Evolutionary conservation across 805 yeast genomes (phyloP), one percentile per base, ranked within the genome.

Genomic region (Wickerhamomyces queroliae): DNA sequence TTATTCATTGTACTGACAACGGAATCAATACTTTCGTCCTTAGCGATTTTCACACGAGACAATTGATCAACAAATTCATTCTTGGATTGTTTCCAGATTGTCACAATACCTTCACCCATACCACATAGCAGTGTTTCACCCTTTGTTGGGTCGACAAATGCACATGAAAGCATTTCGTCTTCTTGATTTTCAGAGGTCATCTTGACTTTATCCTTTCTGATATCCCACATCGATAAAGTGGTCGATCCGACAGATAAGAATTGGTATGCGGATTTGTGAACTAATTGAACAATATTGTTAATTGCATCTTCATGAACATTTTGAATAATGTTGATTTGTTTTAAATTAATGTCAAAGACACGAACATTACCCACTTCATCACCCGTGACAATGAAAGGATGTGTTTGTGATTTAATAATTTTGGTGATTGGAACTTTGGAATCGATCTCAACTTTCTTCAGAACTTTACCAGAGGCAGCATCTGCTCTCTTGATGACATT

Each of bases 41-140:
- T 77, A 29, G 77, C 68, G 8, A 90, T 69, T 46, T 78, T 78
- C 16, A 91, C 74, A 42, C 98, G 67, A 11, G 84, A 74, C 35
- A 88, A 68, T 62, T 91, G 97, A 59, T 91, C 97, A 42, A 66
- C 69, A 44, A 79, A 72, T 32, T 74, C 74, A 54, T 86, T 87
- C 54, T 75, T 74, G 23, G 75, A 69, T 21, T 83, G 79, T 49
- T 76, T 78, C 99, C 99, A 91, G 12, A 84, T 67, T 0, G 98
- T 88, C 7, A 88, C 70, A 12, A 87, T 75, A 4, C 98, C 98
- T 54, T 83, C 93, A 13, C 95, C 88, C 83, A 88, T 89, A 33
- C 96, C 91, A 49, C 90, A 89, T 4, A 83, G 74, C 4, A 80
- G 72, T 1, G 77, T 71, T 16, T 77, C 80, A 39, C 80, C 85